Percentiles rank a stretch among this genome's conserved stretches.
Evolutionary conservation across 192 early-diverging fungal species (phyloP).

Genomic region (Podila verticillata): DNA sequence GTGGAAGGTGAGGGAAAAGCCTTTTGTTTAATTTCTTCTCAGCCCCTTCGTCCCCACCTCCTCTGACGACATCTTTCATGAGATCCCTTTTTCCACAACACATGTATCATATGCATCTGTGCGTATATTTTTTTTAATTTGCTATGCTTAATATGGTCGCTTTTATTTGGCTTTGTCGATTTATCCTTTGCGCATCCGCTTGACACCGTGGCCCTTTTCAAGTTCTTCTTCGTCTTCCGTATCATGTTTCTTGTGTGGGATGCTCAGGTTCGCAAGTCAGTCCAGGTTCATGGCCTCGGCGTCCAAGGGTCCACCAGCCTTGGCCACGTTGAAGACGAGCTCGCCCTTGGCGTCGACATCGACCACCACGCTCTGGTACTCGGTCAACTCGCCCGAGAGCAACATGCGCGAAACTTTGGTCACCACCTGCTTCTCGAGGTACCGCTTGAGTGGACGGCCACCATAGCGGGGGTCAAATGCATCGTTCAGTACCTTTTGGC

Average conservation of each 20-base stretch:
- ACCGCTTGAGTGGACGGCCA: constrained; percentile 90
- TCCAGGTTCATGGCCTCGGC: constrained; percentile 36
- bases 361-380: constrained; percentile 64
- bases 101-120: neutral
- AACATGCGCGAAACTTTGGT: constrained; percentile 82
- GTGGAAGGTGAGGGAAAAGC: no score
- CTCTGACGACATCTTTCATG: no score
- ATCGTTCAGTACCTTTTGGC: constrained; percentile 75
- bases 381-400: constrained; percentile 68
- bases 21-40: no score
- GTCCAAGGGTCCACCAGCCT: neutral
- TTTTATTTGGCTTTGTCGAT: neutral
- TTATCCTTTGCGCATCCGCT: neutral
- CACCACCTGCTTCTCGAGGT: constrained; percentile 85
- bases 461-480: constrained; percentile 96
- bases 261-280: constrained; percentile 15
- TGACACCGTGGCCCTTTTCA: neutral
- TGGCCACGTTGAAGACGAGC: constrained; percentile 40
- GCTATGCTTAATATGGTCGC: neutral
- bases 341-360: constrained; percentile 32
- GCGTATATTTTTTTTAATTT: neutral
- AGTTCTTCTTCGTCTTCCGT: neutral
- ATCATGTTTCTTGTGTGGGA: neutral
- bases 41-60: no score
- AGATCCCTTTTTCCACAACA: neutral